These are phyloP conservation scores for Boletus pseudopeckii DNA, from an alignment of 768 basidiomycete species.

Conservation along the genomic window DNA sequence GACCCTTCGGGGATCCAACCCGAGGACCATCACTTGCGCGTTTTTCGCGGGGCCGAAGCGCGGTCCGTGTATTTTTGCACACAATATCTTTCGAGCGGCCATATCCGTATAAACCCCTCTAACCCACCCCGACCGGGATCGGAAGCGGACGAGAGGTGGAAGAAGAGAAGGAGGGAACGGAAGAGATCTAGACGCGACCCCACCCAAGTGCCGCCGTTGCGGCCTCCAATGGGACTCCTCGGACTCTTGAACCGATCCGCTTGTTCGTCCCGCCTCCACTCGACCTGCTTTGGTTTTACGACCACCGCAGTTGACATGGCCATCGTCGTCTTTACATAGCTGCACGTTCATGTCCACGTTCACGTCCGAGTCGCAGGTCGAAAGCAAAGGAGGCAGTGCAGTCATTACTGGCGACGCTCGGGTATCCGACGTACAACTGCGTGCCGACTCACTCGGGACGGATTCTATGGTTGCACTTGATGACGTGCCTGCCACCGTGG, in stretches of 20 bases:
- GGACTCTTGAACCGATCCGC: slow-evolving; percentile 3
- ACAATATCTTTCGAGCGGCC: background rate
- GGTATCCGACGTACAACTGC: no score
- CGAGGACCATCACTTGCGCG: background rate
- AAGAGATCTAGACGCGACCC: background rate
- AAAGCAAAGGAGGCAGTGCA: background rate
- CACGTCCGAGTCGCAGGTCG: background rate
- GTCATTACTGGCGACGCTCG: background rate
- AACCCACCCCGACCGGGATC: background rate
- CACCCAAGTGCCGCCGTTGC: background rate
- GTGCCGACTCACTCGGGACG: background rate
- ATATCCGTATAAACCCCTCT: background rate
- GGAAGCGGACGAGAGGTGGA: background rate
- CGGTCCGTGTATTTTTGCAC: background rate
- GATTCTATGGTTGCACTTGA: background rate
- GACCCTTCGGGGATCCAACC: background rate
- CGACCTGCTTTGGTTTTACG: background rate
- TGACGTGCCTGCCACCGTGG: background rate
- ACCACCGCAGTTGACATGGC: background rate
- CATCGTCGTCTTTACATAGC: background rate
- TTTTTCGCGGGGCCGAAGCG: background rate
- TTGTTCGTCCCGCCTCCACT: background rate
- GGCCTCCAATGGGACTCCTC: background rate
- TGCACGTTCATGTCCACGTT: no score
- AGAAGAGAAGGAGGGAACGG: background rate